Percentiles rank a stretch among this genome's conserved stretches.
These are phyloP conservation scores for Aspergillus quadrilineatus DNA, from an alignment of 2,329 filamentous ascomycete species.

Conservation along the genomic window DNA sequence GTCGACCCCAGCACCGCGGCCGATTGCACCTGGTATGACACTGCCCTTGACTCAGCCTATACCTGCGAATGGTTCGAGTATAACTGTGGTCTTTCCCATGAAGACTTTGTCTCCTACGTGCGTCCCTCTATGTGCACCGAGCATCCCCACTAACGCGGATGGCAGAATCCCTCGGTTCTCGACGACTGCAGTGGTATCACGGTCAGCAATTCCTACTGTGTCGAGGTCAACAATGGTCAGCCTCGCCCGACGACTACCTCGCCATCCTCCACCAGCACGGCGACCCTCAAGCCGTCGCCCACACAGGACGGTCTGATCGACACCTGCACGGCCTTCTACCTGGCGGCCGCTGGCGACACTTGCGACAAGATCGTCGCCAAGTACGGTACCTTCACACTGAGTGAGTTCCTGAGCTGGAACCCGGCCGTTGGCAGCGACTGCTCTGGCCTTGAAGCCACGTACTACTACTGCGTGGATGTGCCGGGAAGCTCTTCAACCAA, in stretches of 20 bases:
- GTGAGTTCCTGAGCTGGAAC: conserved; percentile 7
- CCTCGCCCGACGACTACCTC: not conserved
- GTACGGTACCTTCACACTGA: not conserved
- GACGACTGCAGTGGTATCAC: not conserved
- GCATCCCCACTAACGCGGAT: not conserved
- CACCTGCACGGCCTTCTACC: not conserved
- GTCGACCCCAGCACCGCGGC: not conserved
- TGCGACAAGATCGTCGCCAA: not conserved
- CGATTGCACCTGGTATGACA: not conserved
- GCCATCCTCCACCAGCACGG: not conserved
- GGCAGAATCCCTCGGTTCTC: not conserved
- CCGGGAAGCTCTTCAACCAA: not conserved
- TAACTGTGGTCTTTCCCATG: not conserved
- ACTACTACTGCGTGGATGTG: not conserved
- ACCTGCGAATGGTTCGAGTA: not conserved
- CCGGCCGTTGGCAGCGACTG: conserved; percentile 1
- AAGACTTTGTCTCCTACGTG: not conserved
- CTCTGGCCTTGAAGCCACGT: not conserved
- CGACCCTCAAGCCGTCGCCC: not conserved
- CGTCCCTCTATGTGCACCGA: not conserved
- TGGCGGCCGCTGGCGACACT: not conserved
- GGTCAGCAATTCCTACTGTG: not conserved
- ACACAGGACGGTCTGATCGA: not conserved
- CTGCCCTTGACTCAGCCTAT: not conserved
- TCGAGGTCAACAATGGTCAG: not conserved